A percentile compares a stretch with the other conserved stretches of the same genome.
phyloP scores from a whole-genome alignment of 164 flowering plant species.

The Tetracentron sinense region DNA sequence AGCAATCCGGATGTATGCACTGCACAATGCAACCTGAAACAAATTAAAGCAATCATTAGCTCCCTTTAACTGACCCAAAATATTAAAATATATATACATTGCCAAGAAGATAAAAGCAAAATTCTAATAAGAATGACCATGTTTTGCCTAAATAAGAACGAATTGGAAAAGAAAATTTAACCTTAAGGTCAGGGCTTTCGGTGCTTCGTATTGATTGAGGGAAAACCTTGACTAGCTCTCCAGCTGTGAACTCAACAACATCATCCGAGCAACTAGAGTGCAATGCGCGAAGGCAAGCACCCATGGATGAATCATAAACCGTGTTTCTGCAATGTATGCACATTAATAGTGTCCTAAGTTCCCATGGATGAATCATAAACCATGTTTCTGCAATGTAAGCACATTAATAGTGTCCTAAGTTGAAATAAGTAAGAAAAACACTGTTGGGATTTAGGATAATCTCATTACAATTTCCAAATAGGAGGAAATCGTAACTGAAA shows the following conservation, averaged over 20 bases:
- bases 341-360: no score
- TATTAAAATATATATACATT: background rate
- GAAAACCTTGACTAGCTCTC: constrained; percentile 49
- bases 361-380: constrained; percentile 81
- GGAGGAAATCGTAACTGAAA: background rate
- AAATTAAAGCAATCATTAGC: constrained; percentile 1
- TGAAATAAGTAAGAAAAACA: background rate
- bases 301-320: constrained; percentile 75
- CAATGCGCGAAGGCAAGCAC: constrained; percentile 65
- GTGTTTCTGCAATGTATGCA: no score
- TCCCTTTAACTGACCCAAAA: constrained; percentile 1
- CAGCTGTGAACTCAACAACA: constrained; percentile 68
- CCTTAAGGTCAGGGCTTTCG: constrained; percentile 82
- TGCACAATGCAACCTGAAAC: constrained; percentile 74
- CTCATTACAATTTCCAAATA: background rate
- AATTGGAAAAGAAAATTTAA: constrained; percentile 14
- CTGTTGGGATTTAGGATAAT: no score
- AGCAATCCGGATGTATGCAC: constrained; percentile 64
- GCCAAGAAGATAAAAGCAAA: constrained; percentile 7
- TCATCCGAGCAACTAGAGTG: constrained; percentile 68
- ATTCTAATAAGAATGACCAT: background rate
- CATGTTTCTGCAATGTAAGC: constrained; percentile 47
- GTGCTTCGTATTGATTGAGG: constrained; percentile 50
- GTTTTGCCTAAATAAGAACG: constrained; percentile 1
- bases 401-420: constrained; percentile 5